Base-by-base conservation (phyloP, 2,329 filamentous ascomycete genomes). In the Cladophialophora psammophila region DNA sequence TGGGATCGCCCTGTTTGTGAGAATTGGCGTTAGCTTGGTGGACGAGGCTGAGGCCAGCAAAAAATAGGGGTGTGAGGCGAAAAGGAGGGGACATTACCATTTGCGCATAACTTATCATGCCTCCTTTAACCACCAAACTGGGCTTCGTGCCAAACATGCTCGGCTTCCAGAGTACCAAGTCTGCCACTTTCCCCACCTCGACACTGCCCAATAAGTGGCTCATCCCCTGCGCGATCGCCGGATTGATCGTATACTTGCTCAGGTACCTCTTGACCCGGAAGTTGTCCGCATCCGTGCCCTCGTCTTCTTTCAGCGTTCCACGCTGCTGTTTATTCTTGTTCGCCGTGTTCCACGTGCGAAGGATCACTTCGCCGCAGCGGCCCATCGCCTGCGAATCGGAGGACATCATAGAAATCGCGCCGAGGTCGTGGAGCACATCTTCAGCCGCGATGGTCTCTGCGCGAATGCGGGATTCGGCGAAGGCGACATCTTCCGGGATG, bases 361-460 rank as follows among this genome's bases (percentile, higher is more conserved):
- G 84, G 68, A 98, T 88, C 62, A 98, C 94, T 81, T 98, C 94
- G 71, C 94, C 94, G 76, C 93, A 96, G 59, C 94, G 91, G 64
- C 94, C 94, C 94, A 98, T 98, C 74, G 94, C 94, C 80, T 98
- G 94, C 0, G 91, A 94, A 80, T 98, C 94, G 0, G 90, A 94
- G 67, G 89, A 93, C 92, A 98, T 97, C 94, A 98, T 98, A 78
- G 90, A 93, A 79, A 98, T 97, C 70, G 94, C 94, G 64, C 94
- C 94, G 1, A 96, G 85, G 74, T 98, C 94, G 77, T 98, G 94
- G 18, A 98, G 87, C 0, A 98, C 93, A 77, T 98, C 94, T 82
- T 98, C 94, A 31, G 94, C 94, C 0, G 94, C 94, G 76, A 98
- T 98, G 40, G 94, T 98, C 81, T 98, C 94, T 71, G 93, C 92